Conservation (phyloP, 768 basidiomycete genomes). For the Hygrophoropsis aurantiaca region DNA sequence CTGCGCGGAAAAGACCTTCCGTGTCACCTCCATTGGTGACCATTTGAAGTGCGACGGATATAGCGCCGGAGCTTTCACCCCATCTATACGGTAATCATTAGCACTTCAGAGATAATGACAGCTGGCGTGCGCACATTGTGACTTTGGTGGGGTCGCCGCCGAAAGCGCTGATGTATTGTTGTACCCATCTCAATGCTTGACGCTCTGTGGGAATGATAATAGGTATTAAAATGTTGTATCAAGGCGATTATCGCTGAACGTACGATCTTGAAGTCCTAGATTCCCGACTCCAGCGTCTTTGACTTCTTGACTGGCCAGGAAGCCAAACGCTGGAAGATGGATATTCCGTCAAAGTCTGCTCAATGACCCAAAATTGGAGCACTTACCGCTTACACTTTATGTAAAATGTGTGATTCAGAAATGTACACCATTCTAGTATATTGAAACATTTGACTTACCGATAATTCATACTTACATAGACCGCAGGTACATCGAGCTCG, state of each 20-base stretch:
- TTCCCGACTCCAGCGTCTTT: slow-evolving; percentile 43
- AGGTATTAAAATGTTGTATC: neutral
- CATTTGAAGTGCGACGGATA: slow-evolving; percentile 31
- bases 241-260: neutral
- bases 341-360: no score
- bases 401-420: no score
- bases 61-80: slow-evolving; percentile 41
- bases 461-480: slow-evolving; percentile 43
- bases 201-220: slow-evolving; percentile 20
- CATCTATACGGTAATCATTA: slow-evolving; percentile 19
- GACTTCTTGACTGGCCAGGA: slow-evolving; percentile 40
- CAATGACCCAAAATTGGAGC: no score
- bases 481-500: slow-evolving; percentile 28
- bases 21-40: slow-evolving; percentile 21
- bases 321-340: slow-evolving; percentile 32
- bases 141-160: slow-evolving; percentile 57
- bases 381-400: slow-evolving; percentile 12
- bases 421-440: no score
- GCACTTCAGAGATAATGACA: no score
- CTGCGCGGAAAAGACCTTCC: slow-evolving; percentile 24
- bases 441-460: no score
- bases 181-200: slow-evolving; percentile 52
- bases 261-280: slow-evolving; percentile 49
- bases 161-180: slow-evolving; percentile 56
- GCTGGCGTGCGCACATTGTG: slow-evolving; percentile 18